These are phyloP conservation scores for Viola pubescens DNA, from an alignment of 441 rosid genomes.

Conservation along the genomic window DNA sequence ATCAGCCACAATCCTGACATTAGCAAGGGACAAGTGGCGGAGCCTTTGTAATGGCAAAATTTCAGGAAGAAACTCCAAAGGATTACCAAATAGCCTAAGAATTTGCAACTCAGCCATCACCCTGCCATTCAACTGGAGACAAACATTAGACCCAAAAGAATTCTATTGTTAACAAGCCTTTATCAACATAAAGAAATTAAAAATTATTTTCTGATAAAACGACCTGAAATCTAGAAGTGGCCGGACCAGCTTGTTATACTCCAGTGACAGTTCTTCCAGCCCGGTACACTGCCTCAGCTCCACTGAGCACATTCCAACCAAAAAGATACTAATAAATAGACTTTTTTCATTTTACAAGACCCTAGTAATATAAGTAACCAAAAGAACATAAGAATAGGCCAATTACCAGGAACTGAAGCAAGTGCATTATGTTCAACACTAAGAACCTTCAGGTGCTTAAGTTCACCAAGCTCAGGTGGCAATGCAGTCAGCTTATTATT, in stretches of 20 bases:
- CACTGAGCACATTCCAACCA: conserved; percentile 43
- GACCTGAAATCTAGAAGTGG: conserved; percentile 99
- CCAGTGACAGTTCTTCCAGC: conserved; percentile 81
- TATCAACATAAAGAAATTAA: conserved; percentile 10
- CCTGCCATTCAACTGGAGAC: conserved; percentile 52
- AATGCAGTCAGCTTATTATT: conserved; percentile 64
- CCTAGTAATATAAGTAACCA: no score
- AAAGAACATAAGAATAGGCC: background rate
- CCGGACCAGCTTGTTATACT: conserved; percentile 86
- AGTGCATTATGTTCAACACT: conserved; percentile 69
- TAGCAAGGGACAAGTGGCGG: conserved; percentile 85
- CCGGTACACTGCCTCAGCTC: conserved; percentile 80
- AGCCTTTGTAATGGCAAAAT: conserved; percentile 84
- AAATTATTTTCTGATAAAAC: conserved; percentile 19
- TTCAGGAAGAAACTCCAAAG: conserved; percentile 96
- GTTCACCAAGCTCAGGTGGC: conserved; percentile 87
- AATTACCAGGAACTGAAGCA: conserved; percentile 81
- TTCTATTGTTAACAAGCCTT: conserved; percentile 14
- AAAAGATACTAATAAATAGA: conserved; percentile 5
- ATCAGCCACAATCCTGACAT: conserved; percentile 83
- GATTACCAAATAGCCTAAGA: conserved; percentile 90
- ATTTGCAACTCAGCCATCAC: conserved; percentile 80
- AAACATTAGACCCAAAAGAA: conserved; percentile 31
- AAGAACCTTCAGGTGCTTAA: conserved; percentile 66
- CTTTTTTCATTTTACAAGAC: no score